These are phyloP conservation scores for Asterochloris erici DNA, from an alignment of 139 green algal genomes.

Conservation along the genomic window DNA sequence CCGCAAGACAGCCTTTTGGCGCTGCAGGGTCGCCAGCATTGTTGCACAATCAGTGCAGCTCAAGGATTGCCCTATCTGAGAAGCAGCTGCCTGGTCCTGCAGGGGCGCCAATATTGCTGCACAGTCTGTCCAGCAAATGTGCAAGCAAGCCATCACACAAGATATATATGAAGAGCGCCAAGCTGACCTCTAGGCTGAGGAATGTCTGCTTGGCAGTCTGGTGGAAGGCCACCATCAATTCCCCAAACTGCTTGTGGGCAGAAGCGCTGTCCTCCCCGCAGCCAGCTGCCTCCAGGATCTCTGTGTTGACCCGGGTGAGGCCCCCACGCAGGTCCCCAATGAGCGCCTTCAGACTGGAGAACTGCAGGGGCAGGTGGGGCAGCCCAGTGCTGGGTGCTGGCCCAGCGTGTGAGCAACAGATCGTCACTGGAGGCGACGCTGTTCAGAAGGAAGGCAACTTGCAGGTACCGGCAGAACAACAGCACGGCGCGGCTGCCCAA, in stretches of 20 bases:
- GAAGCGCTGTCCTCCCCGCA: neutral
- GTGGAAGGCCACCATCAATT: slow-evolving; percentile 49
- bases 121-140: no score
- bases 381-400: no score
- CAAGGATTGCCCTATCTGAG: no score
- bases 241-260: slow-evolving; percentile 26
- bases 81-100: no score
- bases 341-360: slow-evolving; percentile 38
- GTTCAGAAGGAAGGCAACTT: neutral
- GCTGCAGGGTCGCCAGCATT: no score
- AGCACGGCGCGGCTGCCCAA: no score
- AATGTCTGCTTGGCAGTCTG: slow-evolving; percentile 22
- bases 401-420: no score
- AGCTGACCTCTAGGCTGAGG: slow-evolving; percentile 28
- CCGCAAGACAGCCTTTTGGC: no score
- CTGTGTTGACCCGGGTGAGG: slow-evolving; percentile 30
- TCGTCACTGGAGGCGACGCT: no score
- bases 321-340: slow-evolving; percentile 49
- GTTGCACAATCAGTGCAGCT: no score
- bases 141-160: no score
- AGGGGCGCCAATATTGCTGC: no score
- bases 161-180: neutral
- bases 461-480: neutral
- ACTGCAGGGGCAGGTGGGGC: slow-evolving; percentile 24
- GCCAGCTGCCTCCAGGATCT: slow-evolving; percentile 35